Base-by-base conservation (phyloP, 1,139 yeast species). In the Pneumocystis canis region DNA sequence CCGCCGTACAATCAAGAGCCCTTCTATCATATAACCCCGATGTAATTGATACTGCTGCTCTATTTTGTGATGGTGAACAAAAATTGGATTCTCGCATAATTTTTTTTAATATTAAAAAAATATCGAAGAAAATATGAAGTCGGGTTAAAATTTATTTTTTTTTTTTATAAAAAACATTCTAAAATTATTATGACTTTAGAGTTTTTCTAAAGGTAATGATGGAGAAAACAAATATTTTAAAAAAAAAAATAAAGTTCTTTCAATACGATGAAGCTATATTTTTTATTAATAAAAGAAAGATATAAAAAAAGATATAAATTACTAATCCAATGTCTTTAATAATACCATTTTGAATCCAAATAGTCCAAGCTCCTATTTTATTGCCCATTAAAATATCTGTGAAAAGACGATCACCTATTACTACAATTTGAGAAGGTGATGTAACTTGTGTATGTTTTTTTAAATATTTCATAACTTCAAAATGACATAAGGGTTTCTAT, bases 371-470 rank as follows among this genome's bases (percentile, higher is more conserved):
- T 0, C 95, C 95, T 95, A 90, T 89, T 79, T 84, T 79, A 69
- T 90, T 90, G 25, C 97, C 97, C 96, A 92, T 87, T 63, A 90
- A 75, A 65, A 92, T 81, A 72, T 92, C 98, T 0, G 98, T 92
- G 74, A 89, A 83, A 54, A 92, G 78, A 53, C 98, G 75, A 70
- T 92, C 98, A 0, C 98, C 98, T 25, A 92, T 82, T 3, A 92
- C 84, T 0, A 89, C 89, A 30, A 92, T 83, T 68, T 90, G 87
- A 20, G 78, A 72, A 0, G 94, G 81, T 6, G 76, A 72, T 1
- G 74, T 67, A 1, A 78, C 77, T 2, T 47, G 30, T 25, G 63
- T 59, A n/a, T 61, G 58, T 16, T 6, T 47, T 6, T 35, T 71
- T 70, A 89, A 85, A 69, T 85, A 82, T 0, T 77, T 78, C 73